These are phyloP conservation scores for Fistulinella prunicolor DNA, from an alignment of 768 basidiomycete genomes.

Conservation along the genomic window DNA sequence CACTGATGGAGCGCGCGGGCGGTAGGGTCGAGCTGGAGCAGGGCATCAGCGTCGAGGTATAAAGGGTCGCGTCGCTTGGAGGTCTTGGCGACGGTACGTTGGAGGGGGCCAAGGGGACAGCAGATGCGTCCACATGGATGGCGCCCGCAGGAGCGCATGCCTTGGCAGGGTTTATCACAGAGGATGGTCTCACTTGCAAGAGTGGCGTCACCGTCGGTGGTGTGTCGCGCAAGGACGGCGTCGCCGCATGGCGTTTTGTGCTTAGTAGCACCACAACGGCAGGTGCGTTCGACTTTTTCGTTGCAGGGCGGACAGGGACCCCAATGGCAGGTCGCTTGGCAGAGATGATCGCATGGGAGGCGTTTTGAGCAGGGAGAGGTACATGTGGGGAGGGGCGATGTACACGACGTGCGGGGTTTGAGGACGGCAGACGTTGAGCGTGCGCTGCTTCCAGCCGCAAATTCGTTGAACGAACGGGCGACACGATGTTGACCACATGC, in stretches of 20 bases:
- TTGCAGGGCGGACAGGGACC: conserved; percentile 81
- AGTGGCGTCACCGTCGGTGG: conserved; percentile 26
- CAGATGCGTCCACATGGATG: conserved; percentile 86
- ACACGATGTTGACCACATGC: conserved; percentile 67
- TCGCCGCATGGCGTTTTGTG: conserved; percentile 46
- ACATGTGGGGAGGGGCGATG: conserved; percentile 82
- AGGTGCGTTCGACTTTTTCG: conserved; percentile 67
- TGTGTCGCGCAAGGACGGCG: conserved; percentile 10
- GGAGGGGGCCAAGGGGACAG: conserved; percentile 71
- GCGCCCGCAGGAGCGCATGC: conserved; percentile 76
- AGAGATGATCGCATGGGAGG: conserved; percentile 73
- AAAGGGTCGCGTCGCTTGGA: conserved; percentile 42
- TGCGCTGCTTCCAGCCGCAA: not conserved
- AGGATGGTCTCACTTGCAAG: conserved; percentile 60
- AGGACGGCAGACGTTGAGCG: conserved; percentile 17
- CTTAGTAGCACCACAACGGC: conserved; percentile 79
- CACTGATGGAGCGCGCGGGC: conserved; percentile 78
- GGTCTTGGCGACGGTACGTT: conserved; percentile 59
- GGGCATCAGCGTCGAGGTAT: conserved; percentile 25
- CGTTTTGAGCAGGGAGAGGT: conserved; percentile 60
- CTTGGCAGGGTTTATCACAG: conserved; percentile 78
- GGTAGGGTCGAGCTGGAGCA: conserved; percentile 45
- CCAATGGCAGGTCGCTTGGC: conserved; percentile 66
- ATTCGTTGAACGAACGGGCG: conserved; percentile 38
- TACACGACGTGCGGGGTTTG: conserved; percentile 52